Evolutionary conservation across 768 basidiomycete genomes (phyloP).

Genomic region (Tulasnella sp.): DNA sequence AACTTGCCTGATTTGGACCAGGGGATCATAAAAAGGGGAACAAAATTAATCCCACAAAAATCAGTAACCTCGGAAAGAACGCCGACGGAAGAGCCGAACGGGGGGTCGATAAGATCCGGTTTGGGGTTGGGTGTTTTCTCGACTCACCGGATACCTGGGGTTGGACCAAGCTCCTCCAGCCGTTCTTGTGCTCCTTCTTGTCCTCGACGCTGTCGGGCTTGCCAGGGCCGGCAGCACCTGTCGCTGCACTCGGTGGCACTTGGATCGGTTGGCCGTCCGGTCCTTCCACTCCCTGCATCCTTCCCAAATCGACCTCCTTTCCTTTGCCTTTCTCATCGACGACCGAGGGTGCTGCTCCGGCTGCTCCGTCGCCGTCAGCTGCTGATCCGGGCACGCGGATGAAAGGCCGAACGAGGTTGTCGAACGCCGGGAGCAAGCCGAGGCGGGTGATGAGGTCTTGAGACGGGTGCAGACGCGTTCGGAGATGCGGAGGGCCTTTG

Average conservation of each 20-base stretch:
- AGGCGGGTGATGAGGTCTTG: conserved; percentile 11
- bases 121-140: background rate
- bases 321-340: conserved; percentile 11
- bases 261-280: background rate
- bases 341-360: background rate
- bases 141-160: background rate
- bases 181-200: conserved; percentile 7
- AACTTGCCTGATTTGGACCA: conserved; percentile 1
- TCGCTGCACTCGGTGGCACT: background rate
- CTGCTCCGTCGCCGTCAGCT: background rate
- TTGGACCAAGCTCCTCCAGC: conserved; percentile 5
- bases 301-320: conserved; percentile 5
- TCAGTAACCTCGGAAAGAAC: background rate
- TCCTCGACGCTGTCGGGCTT: background rate
- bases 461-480: conserved; percentile 4
- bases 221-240: background rate
- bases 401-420: conserved; percentile 9
- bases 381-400: conserved; percentile 1
- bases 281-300: background rate
- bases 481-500: conserved; percentile 7
- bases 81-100: background rate
- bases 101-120: background rate
- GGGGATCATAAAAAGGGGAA: background rate
- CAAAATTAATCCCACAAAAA: background rate
- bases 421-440: conserved; percentile 8